phyloP scores from a whole-genome alignment of 176 grass and related monocot species.

The Dendrocalamus sinicus region DNA sequence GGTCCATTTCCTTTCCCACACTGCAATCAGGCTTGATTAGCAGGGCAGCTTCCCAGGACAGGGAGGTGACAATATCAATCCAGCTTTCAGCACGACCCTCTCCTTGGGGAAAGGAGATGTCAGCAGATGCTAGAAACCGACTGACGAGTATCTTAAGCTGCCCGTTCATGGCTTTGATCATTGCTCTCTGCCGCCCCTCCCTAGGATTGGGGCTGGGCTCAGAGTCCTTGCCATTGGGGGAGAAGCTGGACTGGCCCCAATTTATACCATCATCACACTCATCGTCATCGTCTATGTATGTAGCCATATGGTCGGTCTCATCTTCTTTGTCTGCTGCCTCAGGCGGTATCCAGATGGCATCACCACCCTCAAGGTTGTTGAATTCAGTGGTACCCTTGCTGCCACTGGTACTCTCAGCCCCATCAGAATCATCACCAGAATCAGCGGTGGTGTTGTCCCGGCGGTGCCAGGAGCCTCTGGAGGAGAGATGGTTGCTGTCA shows the following conservation, averaged over 20 bases:
- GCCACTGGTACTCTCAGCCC: not conserved
- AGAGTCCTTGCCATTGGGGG: constrained; percentile 10
- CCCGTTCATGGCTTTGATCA: constrained; percentile 64
- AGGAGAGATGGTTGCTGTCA: too few relatives aligned
- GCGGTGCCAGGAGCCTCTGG: not conserved
- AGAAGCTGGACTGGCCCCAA: constrained; percentile 35
- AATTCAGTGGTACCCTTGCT: not conserved
- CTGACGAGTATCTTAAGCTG: constrained; percentile 70
- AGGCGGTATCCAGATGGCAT: constrained; percentile 62
- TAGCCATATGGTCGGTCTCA: constrained; percentile 16
- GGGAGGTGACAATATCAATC: constrained; percentile 58
- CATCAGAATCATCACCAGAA: constrained; percentile 8
- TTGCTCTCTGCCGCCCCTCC: constrained; percentile 51
- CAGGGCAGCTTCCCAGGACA: constrained; percentile 76
- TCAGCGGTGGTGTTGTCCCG: not conserved
- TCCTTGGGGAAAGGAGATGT: constrained; percentile 33
- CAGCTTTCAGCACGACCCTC: constrained; percentile 42
- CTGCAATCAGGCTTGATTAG: constrained; percentile 64
- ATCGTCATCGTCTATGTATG: constrained; percentile 19
- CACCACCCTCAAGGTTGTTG: not conserved
- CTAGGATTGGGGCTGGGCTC: not conserved
- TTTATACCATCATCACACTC: constrained; percentile 19
- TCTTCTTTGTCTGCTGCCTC: constrained; percentile 47
- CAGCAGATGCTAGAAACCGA: constrained; percentile 58
- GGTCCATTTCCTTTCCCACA: constrained; percentile 72